Conservation (phyloP, 1,284 basidiomycete species). For the Sparassis latifolia region DNA sequence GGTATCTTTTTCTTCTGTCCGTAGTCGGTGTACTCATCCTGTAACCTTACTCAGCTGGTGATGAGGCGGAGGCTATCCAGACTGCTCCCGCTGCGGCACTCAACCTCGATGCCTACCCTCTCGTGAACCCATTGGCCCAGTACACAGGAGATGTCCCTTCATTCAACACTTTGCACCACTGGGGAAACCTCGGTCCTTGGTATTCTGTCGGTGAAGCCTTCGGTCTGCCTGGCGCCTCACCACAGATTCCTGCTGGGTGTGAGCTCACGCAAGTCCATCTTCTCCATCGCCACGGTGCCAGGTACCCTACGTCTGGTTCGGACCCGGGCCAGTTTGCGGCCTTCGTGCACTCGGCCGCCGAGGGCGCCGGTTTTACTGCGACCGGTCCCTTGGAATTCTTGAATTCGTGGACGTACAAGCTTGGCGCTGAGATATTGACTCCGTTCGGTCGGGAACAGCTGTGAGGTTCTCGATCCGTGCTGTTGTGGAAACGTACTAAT, state of each 20-base stretch:
- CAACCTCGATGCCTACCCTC: conserved; percentile 18
- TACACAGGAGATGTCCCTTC: conserved; percentile 5
- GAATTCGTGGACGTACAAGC: conserved; percentile 46
- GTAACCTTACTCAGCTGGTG: conserved; percentile 12
- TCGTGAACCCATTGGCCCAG: conserved; percentile 14
- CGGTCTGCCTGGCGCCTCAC: conserved; percentile 44
- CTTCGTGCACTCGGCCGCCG: conserved; percentile 29
- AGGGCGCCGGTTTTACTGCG: conserved; percentile 30
- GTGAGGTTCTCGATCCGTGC: conserved; percentile 21
- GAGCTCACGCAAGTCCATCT: conserved; percentile 45
- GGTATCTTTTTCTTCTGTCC: background rate
- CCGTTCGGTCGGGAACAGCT: conserved; percentile 50
- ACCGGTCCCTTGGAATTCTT: conserved; percentile 46
- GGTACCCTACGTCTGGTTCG: conserved; percentile 40
- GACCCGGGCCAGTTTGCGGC: conserved; percentile 35
- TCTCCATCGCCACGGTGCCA: conserved; percentile 49
- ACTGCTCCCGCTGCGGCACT: conserved; percentile 20
- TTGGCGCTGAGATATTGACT: conserved; percentile 52
- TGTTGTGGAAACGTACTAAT: background rate
- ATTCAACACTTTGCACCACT: conserved; percentile 28
- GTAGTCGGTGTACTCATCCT: background rate
- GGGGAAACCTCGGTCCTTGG: conserved; percentile 56
- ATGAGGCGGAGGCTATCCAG: conserved; percentile 22
- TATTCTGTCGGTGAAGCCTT: conserved; percentile 44
- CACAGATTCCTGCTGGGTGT: conserved; percentile 44